phyloP scores from a whole-genome alignment of 768 basidiomycete species.

The Clavulina sp. region DNA sequence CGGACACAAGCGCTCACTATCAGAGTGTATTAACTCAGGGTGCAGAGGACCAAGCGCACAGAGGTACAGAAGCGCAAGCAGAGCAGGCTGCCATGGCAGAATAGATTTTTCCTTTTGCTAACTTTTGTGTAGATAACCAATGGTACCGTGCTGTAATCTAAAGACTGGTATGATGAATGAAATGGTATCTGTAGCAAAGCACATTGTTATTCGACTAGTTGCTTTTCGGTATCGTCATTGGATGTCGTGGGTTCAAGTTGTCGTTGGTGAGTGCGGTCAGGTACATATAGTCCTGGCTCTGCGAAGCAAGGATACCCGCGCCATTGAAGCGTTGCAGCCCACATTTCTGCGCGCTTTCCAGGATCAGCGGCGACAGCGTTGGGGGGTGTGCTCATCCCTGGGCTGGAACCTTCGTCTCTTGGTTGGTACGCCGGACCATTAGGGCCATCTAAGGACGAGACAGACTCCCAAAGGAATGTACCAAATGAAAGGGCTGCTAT shows the following conservation, averaged over 20 bases:
- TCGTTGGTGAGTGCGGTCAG: neutral
- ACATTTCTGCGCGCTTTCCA: neutral
- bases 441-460: neutral
- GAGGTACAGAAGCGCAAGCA: too few relatives aligned
- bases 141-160: too few relatives aligned
- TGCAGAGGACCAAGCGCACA: slow-evolving; percentile 70
- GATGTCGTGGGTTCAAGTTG: too few relatives aligned
- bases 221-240: too few relatives aligned
- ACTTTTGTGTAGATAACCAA: too few relatives aligned
- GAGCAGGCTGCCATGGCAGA: too few relatives aligned
- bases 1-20: slow-evolving; percentile 83
- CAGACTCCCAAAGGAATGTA: neutral
- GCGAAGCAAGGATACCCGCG: neutral
- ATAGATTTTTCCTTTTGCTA: too few relatives aligned
- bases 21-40: slow-evolving; percentile 62
- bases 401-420: neutral
- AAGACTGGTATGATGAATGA: too few relatives aligned
- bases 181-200: too few relatives aligned
- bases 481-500: neutral
- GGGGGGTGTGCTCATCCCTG: neutral
- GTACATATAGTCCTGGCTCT: neutral
- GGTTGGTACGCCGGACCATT: neutral
- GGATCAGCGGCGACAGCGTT: too few relatives aligned
- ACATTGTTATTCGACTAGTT: too few relatives aligned
- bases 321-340: neutral